Conservation (phyloP, 352 stramenopile species). For the Phytopythium oedochilum region DNA sequence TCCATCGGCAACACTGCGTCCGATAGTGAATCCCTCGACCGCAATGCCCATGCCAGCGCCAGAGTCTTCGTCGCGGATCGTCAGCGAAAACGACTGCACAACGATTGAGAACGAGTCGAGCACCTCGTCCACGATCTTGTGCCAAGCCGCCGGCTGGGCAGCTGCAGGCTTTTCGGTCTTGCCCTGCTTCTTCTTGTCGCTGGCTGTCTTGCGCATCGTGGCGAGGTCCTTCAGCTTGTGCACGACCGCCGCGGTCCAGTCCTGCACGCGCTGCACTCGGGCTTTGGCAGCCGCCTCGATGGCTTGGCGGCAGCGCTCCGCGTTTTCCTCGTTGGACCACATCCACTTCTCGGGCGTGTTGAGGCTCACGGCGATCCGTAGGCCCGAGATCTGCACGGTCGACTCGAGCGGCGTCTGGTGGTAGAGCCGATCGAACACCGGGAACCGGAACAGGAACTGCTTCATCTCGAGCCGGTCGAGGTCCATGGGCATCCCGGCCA, state of each 20-base stretch:
- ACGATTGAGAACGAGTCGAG: constrained; percentile 69
- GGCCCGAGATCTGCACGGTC: constrained; percentile 41
- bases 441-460: constrained; percentile 46
- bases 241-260: constrained; percentile 48
- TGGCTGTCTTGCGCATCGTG: constrained; percentile 22
- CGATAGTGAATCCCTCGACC: constrained; percentile 60
- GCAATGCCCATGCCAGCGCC: constrained; percentile 43
- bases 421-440: constrained; percentile 34
- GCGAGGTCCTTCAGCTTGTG: constrained; percentile 65
- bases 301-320: constrained; percentile 40
- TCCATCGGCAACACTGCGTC: constrained; percentile 22
- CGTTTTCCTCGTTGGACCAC: constrained; percentile 63
- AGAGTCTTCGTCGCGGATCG: constrained; percentile 59
- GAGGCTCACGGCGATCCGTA: constrained; percentile 51
- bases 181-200: constrained; percentile 10
- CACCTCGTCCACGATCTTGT: constrained; percentile 51
- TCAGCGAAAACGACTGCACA: constrained; percentile 41
- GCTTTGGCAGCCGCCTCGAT: constrained; percentile 45
- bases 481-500: constrained; percentile 53
- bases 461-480: constrained; percentile 60
- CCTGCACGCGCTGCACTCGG: constrained; percentile 43
- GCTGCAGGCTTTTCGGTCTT: background rate
- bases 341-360: constrained; percentile 78
- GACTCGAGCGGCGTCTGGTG: constrained; percentile 30
- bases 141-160: constrained; percentile 45